Evolutionary conservation across 1,139 yeast genomes (phyloP).

Genomic region (Pichia sp.): DNA sequence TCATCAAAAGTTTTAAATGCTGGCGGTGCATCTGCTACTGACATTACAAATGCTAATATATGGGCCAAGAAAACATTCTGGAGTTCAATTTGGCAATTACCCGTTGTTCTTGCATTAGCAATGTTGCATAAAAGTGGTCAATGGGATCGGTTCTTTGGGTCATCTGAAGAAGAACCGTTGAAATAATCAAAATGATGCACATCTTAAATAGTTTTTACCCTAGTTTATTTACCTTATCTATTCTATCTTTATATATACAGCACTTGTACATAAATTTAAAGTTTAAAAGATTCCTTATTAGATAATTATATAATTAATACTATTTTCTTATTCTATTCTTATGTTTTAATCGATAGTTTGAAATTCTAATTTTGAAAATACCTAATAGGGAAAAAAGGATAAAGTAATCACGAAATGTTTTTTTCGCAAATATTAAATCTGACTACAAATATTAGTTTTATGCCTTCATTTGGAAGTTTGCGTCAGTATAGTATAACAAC

Average conservation of each 20-base stretch:
- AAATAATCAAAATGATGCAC: neutral
- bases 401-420: neutral
- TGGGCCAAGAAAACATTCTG: conserved; percentile 84
- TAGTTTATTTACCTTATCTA: neutral
- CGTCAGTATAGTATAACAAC: neutral
- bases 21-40: conserved; percentile 45
- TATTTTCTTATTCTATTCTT: no score
- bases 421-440: neutral
- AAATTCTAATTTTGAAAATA: neutral
- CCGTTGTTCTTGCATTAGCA: conserved; percentile 82
- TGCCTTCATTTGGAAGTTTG: no score
- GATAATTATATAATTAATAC: no score
- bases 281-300: no score
- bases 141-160: conserved; percentile 68
- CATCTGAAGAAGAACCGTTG: conserved; percentile 10
- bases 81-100: conserved; percentile 93
- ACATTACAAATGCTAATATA: conserved; percentile 49
- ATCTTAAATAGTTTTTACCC: neutral
- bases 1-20: conserved; percentile 26
- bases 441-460: neutral
- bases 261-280: neutral
- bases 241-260: neutral
- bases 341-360: no score
- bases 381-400: neutral
- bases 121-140: conserved; percentile 94